Percentiles rank a stretch among this genome's conserved stretches.
phyloP scores from a whole-genome alignment of 2,329 filamentous ascomycete species.

The Fusarium sp. region DNA sequence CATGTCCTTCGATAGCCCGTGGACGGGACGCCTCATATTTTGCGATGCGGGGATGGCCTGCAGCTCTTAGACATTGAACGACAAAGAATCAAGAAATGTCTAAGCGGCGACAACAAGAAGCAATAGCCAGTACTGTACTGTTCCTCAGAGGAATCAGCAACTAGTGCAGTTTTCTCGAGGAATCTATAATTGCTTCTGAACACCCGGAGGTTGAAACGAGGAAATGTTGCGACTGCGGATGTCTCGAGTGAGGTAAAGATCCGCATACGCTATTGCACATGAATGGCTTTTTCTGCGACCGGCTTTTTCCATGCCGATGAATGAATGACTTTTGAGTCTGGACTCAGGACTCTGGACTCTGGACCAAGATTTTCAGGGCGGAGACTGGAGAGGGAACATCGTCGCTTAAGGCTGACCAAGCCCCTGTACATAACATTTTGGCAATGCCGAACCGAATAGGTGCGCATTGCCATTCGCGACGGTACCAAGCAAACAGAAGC shows the following conservation, averaged over 20 bases:
- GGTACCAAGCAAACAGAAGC: conserved; percentile 25
- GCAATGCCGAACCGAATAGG: conserved; percentile 3
- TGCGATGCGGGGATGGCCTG: conserved; percentile 38
- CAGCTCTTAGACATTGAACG: conserved; percentile 31
- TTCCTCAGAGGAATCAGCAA: conserved; percentile 24
- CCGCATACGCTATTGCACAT: conserved; percentile 10
- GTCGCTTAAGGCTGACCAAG: conserved; percentile 16
- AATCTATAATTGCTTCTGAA: conserved; percentile 53
- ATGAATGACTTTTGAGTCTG: neutral
- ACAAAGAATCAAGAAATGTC: conserved; percentile 10
- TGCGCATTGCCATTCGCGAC: conserved; percentile 9
- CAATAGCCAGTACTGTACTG: conserved; percentile 1
- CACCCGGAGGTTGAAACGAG: conserved; percentile 29
- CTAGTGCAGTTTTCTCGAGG: conserved; percentile 50
- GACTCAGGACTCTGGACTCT: neutral
- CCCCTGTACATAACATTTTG: neutral
- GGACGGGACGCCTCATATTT: conserved; percentile 18
- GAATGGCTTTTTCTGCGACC: neutral
- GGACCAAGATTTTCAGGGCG: conserved; percentile 20
- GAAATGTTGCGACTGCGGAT: conserved; percentile 23
- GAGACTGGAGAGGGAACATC: conserved; percentile 17
- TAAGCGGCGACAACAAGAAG: conserved; percentile 21
- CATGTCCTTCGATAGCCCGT: conserved; percentile 15
- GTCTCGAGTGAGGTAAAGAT: conserved; percentile 22
- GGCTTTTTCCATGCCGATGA: neutral